These are phyloP conservation scores for Kokia cookei DNA, from an alignment of 441 rosid genomes.

Conservation along the genomic window DNA sequence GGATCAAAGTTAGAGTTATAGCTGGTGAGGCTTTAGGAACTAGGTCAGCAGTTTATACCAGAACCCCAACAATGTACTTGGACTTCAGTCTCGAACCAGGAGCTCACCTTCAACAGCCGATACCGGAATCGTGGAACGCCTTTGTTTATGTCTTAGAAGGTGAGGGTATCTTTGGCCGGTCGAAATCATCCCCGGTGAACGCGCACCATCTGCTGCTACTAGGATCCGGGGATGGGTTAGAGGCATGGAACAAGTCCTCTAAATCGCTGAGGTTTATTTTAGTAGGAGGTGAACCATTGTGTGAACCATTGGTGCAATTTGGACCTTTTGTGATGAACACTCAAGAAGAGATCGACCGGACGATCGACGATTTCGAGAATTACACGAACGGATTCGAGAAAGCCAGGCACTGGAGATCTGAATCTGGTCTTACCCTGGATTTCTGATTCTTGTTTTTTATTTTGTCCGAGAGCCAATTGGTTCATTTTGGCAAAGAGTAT, in stretches of 20 bases:
- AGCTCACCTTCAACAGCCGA: conserved; percentile 54
- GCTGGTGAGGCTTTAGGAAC: conserved; percentile 83
- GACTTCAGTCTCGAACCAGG: conserved; percentile 69
- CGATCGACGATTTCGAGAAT: conserved; percentile 67
- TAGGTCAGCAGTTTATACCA: conserved; percentile 64
- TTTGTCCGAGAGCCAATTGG: neutral
- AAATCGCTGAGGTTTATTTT: conserved; percentile 58
- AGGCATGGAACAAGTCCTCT: conserved; percentile 66
- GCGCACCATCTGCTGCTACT: conserved; percentile 65
- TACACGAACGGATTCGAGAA: conserved; percentile 77
- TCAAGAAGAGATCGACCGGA: conserved; percentile 70
- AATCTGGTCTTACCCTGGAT: conserved; percentile 38
- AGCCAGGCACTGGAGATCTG: conserved; percentile 76
- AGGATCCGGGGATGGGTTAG: conserved; percentile 54
- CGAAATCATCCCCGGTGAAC: conserved; percentile 21
- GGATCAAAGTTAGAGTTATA: conserved; percentile 63
- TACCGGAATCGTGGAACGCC: conserved; percentile 63
- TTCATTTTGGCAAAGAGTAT: neutral
- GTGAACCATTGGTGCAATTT: conserved; percentile 66
- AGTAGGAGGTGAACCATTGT: conserved; percentile 74
- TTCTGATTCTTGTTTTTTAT: conserved; percentile 22
- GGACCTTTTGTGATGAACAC: conserved; percentile 98
- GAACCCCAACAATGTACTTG: conserved; percentile 84
- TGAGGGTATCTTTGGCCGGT: conserved; percentile 54
- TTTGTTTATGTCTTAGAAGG: conserved; percentile 78